Percentiles rank a stretch among this genome's conserved stretches.
These are phyloP conservation scores for Limonium bicolor DNA, from an alignment of 148 eudicot species.

Conservation along the genomic window DNA sequence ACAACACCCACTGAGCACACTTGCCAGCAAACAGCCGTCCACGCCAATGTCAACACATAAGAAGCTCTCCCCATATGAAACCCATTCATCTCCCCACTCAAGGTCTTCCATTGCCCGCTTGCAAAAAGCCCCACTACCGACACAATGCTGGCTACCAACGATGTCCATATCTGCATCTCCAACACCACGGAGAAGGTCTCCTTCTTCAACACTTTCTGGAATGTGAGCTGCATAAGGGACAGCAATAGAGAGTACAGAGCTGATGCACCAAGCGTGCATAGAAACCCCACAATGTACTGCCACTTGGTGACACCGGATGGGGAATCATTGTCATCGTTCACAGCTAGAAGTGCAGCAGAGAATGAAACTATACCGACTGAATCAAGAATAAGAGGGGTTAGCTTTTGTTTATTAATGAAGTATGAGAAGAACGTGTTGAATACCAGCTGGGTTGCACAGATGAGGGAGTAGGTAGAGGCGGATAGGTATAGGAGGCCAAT, in stretches of 20 bases:
- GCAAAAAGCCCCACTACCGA: slow-evolving; percentile 42
- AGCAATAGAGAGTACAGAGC: slow-evolving; percentile 65
- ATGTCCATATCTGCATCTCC: slow-evolving; percentile 72
- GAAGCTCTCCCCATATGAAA: slow-evolving; percentile 45
- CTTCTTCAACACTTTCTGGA: slow-evolving; percentile 50
- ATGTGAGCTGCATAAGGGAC: slow-evolving; percentile 78
- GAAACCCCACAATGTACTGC: slow-evolving; percentile 39
- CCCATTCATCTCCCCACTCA: slow-evolving; percentile 41
- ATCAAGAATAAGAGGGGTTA: slow-evolving; percentile 49
- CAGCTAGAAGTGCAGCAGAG: slow-evolving; percentile 62
- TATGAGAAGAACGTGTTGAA: slow-evolving; percentile 64
- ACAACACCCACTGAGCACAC: slow-evolving; percentile 71
- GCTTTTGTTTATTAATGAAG: slow-evolving; percentile 71
- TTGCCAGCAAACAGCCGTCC: slow-evolving; percentile 78
- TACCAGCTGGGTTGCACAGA: slow-evolving; percentile 72
- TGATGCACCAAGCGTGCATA: slow-evolving; percentile 54
- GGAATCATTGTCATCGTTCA: slow-evolving; percentile 34
- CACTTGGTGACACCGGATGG: slow-evolving; percentile 44
- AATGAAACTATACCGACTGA: slow-evolving; percentile 59
- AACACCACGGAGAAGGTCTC: slow-evolving; percentile 61
- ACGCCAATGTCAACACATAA: slow-evolving; percentile 58
- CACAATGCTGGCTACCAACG: slow-evolving; percentile 46
- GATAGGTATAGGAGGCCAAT: slow-evolving; percentile 64
- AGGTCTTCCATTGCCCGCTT: slow-evolving; percentile 68
- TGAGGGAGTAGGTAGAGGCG: slow-evolving; percentile 83